Base-by-base conservation (phyloP, 106 monocot species). In the Dioscorea dumetorum region DNA sequence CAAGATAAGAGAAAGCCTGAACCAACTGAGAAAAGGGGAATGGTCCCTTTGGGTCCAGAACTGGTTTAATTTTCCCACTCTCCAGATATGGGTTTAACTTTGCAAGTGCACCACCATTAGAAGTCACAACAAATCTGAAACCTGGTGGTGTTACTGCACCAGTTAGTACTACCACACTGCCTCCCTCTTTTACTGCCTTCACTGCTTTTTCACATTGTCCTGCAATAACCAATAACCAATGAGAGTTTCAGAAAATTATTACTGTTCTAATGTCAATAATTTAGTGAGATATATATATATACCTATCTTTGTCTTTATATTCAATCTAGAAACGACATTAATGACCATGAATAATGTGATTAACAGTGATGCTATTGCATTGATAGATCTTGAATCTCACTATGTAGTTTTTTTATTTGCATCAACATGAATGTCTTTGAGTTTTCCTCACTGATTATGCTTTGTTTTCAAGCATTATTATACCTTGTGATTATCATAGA, bases 91-190 rank as follows among this genome's bases (percentile, higher is more conserved):
- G 79, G 53, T 86, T 89, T 32, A 93, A 73, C 70, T 86, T 85
- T 32, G 83, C 60, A 66, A 93, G 61, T 1, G 57, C 73, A 22
- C 78, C 72, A n/a, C 93, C 93, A 58, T 88, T 17, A 18, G 93
- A 93, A 67, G 93, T 93, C 60, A 93, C 86, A 10, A 93, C 88
- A 63, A 93, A 93, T 68, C 83, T 74, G 80, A 93, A 86, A 20
- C 86, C 93, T 12, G 83, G 88, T 18, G 83, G 85, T 2, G 77
- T 69, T 28, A 84, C 88, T 0, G 85, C 72, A 15, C 93, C 93
- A 1, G 85, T 89, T 24, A 93, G 72, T 5, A 60, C 78, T 24
- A 93, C 89, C 51, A 93, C 86, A 23, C 73, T 76, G 21, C 93
- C 93, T 3, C 86, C 88, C 75, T 86, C 86, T 84, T 93, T 93